These are phyloP conservation scores for Paramecium primaurelia DNA, from an alignment of 73 alveolate species.

Conservation along the genomic window DNA sequence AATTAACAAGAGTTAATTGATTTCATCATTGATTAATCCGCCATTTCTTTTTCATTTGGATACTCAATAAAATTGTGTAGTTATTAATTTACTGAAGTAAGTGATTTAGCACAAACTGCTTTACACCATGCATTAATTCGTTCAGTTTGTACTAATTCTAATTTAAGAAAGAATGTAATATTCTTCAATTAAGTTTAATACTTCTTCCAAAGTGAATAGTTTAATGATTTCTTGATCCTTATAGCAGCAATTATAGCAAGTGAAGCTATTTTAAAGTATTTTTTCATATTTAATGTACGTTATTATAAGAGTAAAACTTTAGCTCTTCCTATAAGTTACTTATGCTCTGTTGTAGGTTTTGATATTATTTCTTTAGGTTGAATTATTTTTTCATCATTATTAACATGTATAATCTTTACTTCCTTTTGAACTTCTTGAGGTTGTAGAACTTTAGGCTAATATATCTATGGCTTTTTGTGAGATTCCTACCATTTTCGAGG, in stretches of 20 bases:
- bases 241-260: neutral
- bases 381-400: neutral
- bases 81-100: conserved; percentile 4
- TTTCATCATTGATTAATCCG: neutral
- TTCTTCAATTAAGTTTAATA: neutral
- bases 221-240: neutral
- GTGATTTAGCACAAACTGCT: conserved; percentile 5
- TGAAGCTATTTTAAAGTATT: neutral
- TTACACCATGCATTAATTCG: neutral
- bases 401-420: neutral
- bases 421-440: neutral
- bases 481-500: neutral
- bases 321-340: neutral
- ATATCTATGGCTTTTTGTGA: neutral
- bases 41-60: neutral
- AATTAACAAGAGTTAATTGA: neutral
- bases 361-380: neutral
- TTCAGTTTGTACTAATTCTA: neutral
- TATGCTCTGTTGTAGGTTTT: neutral
- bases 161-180: neutral
- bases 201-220: neutral
- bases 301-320: neutral
- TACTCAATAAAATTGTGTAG: neutral
- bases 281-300: neutral
- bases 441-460: neutral